These are phyloP conservation scores for Sporothrix sp. DNA, from an alignment of 2,329 filamentous ascomycete species.

Conservation along the genomic window DNA sequence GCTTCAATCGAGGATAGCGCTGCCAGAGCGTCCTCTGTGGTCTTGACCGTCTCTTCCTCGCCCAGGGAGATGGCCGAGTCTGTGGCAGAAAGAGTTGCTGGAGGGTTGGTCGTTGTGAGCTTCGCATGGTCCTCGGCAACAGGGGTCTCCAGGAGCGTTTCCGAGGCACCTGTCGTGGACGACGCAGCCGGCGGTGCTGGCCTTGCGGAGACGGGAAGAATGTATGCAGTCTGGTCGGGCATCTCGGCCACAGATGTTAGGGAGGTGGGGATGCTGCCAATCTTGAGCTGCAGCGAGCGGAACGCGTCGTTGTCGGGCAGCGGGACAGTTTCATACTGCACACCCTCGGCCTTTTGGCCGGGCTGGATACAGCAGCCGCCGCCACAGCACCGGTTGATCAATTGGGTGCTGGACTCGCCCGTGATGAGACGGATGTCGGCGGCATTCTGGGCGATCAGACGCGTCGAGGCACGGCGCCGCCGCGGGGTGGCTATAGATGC, in stretches of 20 bases:
- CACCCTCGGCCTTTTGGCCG: constrained; percentile 32
- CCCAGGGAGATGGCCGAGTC: constrained; percentile 41
- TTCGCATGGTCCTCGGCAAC: background rate
- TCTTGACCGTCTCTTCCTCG: constrained; percentile 12
- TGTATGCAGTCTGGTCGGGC: constrained; percentile 64
- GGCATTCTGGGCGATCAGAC: constrained; percentile 54
- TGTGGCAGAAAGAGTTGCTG: constrained; percentile 28
- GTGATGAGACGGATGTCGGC: constrained; percentile 55
- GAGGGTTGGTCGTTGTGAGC: constrained; percentile 13
- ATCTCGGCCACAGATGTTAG: constrained; percentile 63
- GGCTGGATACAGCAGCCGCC: constrained; percentile 52
- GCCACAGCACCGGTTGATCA: constrained; percentile 54
- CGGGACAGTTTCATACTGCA: constrained; percentile 43
- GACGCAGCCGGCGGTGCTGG: constrained; percentile 22
- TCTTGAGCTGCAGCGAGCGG: constrained; percentile 63
- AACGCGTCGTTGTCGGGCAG: constrained; percentile 79
- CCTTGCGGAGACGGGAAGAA: constrained; percentile 46
- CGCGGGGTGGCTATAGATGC: constrained; percentile 24
- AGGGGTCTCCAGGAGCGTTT: constrained; percentile 13
- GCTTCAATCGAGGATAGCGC: too few species aligned
- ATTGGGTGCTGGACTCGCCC: constrained; percentile 51
- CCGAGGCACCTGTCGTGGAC: background rate
- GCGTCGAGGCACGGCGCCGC: constrained; percentile 57
- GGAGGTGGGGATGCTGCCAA: constrained; percentile 63
- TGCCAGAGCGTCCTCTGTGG: constrained; percentile 26